Evolutionary conservation across 176 grass and related monocot genomes (phyloP), one percentile per base, ranked within the genome.

Genomic region (Cenchrus fungigraminus): DNA sequence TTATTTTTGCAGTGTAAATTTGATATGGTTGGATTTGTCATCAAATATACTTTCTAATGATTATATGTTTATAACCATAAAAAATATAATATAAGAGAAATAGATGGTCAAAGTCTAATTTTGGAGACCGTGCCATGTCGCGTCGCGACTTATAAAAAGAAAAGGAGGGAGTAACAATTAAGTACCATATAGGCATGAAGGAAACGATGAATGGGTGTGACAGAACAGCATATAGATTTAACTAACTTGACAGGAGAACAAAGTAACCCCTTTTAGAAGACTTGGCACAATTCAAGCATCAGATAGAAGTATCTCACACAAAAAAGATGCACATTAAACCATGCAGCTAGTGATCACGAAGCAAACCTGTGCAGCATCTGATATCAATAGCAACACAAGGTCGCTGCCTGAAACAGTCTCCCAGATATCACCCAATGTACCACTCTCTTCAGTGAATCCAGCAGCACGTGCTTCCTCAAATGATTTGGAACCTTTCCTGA

Each of bases 311-410:
- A 65, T 55, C 22, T 11, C 2, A 13, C 2, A 32, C 34, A 37
- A 40, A 28, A 81, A 54, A 17, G 12, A 63, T 29, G 68, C 62
- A 32, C 12, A 65, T 89, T 44, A 43, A 58, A 81, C 28, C 47
- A 76, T 61, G n/a, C 44, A 72, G 31, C 47, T 86, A 20, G 34
- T 56, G 58, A 85, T 55, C 3, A 80, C 77, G 19, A 79, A 56
- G 32, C 73, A 54, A 68, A 95, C 93, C 87, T 95, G 93, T 47
- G 91, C 96, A 87, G 93, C 88, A 87, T 98, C 93, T 65, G 96
- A 98, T n/a, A 98, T 98, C 20, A 98, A 82, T 86, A 98, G 80
- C 84, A 98, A 86, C 32, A 98, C 74, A 67, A 98, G 93, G 25
- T 98, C 96, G 34, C 96, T 95, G 85, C 87, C 78, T 19, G 87